These are phyloP conservation scores for Boletus sp. DNA, from an alignment of 768 basidiomycete species.

Conservation along the genomic window DNA sequence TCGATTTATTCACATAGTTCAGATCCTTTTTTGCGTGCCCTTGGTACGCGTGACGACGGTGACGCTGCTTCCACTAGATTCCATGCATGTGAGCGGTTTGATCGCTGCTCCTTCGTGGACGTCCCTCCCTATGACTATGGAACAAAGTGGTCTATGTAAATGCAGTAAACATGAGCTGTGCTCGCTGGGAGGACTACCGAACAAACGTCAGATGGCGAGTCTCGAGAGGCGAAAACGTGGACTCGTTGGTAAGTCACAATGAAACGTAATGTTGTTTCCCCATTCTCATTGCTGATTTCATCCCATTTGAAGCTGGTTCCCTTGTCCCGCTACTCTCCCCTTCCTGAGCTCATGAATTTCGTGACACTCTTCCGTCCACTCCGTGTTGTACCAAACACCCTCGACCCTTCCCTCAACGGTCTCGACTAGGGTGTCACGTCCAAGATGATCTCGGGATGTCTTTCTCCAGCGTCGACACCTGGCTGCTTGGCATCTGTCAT, in stretches of 20 bases:
- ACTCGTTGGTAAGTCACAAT: conserved; percentile 54
- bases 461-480: conserved; percentile 30
- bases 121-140: conserved; percentile 32
- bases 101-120: conserved; percentile 64
- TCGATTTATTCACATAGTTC: conserved; percentile 55
- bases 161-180: conserved; percentile 68
- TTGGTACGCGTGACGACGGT: conserved; percentile 59
- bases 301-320: conserved; percentile 62
- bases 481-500: conserved; percentile 16
- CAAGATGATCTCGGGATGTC: conserved; percentile 60
- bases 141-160: conserved; percentile 77
- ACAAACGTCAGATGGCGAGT: conserved; percentile 42
- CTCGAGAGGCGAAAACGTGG: conserved; percentile 45
- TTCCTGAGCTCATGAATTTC: conserved; percentile 81
- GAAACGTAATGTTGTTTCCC: neutral
- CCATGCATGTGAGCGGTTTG: conserved; percentile 89
- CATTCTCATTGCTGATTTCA: neutral
- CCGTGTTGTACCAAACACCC: conserved; percentile 79
- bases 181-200: conserved; percentile 52
- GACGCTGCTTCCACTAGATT: conserved; percentile 71
- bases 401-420: conserved; percentile 45
- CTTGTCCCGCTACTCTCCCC: conserved; percentile 80
- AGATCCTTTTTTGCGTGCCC: conserved; percentile 59
- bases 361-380: conserved; percentile 80
- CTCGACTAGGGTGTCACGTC: conserved; percentile 77